These are phyloP conservation scores for Fusarium sp. DNA, from an alignment of 2,329 filamentous ascomycete genomes.

Conservation along the genomic window DNA sequence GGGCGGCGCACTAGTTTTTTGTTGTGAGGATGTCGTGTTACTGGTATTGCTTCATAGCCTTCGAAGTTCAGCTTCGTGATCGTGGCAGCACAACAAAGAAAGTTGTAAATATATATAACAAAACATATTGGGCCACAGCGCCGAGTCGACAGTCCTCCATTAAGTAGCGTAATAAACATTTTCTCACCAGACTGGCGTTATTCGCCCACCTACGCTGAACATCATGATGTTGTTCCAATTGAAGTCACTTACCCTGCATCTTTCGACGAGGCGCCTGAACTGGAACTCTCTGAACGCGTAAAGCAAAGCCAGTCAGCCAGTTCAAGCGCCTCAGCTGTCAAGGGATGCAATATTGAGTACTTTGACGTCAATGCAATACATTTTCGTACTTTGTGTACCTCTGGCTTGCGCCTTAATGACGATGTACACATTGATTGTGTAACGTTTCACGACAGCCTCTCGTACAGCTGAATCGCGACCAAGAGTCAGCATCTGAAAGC, in stretches of 20 bases:
- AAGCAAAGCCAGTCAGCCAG: not conserved
- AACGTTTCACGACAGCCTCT: constrained; percentile 8
- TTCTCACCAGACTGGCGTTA: not conserved
- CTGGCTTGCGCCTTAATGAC: not conserved
- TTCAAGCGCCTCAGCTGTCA: not conserved
- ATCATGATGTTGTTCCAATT: not conserved
- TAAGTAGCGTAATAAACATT: accelerated
- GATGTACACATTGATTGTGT: constrained; percentile 4
- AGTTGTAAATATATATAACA: no score
- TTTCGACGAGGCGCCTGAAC: accelerated
- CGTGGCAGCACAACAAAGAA: not conserved
- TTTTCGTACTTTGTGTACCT: not conserved
- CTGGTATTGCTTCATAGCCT: not conserved
- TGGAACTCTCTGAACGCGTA: not conserved
- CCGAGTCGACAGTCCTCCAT: accelerated
- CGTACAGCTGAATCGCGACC: not conserved
- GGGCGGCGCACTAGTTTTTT: not conserved
- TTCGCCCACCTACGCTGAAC: not conserved
- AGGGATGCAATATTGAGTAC: not conserved
- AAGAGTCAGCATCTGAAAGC: not conserved
- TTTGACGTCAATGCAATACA: not conserved
- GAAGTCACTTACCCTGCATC: not conserved
- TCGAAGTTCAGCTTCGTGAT: not conserved
- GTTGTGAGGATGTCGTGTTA: not conserved
- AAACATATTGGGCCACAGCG: accelerated